A percentile compares a stretch with the other conserved stretches of the same genome.
Evolutionary conservation across 768 basidiomycete genomes (phyloP).

Genomic region (Amanita subjunquillea): DNA sequence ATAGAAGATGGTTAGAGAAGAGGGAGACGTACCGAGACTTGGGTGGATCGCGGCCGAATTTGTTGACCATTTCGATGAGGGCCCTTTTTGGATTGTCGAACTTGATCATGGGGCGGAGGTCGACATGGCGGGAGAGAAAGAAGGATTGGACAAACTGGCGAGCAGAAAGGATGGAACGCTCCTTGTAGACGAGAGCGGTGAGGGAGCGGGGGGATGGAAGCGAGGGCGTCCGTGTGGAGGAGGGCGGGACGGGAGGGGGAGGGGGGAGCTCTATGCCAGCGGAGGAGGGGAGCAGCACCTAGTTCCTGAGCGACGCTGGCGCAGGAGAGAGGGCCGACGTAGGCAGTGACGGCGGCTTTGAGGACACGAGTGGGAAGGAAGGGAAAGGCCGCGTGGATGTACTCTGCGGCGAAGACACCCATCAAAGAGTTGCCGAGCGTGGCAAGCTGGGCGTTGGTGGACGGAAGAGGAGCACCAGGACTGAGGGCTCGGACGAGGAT

Average conservation of each 20-base stretch:
- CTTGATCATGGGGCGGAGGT: conserved; percentile 70
- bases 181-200: conserved; percentile 81
- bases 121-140: conserved; percentile 80
- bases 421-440: conserved; percentile 79
- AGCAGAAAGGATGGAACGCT: conserved; percentile 77
- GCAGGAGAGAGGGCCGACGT: conserved; percentile 80
- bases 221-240: conserved; percentile 79
- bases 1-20: background rate
- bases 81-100: conserved; percentile 78
- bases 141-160: conserved; percentile 81
- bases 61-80: conserved; percentile 59
- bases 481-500: conserved; percentile 44
- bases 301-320: conserved; percentile 79
- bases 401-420: conserved; percentile 85
- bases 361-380: conserved; percentile 86
- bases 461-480: conserved; percentile 41
- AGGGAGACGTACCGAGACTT: conserved; percentile 44
- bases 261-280: conserved; percentile 71
- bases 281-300: conserved; percentile 65
- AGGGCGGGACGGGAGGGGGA: conserved; percentile 38
- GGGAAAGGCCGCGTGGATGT: conserved; percentile 71
- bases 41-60: conserved; percentile 56
- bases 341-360: conserved; percentile 86
- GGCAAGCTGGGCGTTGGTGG: conserved; percentile 69
- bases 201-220: conserved; percentile 83